Evolutionary conservation across 2,329 filamentous ascomycete genomes (phyloP), one percentile per base, ranked within the genome.

Genomic region (Ciborinia camelliae): DNA sequence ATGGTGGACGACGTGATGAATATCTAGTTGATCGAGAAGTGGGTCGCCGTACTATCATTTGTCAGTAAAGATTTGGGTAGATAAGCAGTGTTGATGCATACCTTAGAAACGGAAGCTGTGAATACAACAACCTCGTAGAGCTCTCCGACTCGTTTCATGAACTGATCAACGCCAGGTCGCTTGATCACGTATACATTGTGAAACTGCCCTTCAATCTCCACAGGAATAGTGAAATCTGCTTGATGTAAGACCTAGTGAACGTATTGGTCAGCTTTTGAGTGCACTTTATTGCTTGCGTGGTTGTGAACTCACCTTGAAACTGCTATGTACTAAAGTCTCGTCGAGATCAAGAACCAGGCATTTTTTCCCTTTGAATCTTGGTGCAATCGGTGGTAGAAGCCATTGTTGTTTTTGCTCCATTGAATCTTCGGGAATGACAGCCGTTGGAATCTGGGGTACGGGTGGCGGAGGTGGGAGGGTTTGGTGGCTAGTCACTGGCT

Each of bases 101-200:
- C 92, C 86, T 99, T 99, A 48, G 95, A 97, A 60, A 99, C 95
- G 10, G 95, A 99, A 62, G 95, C 95, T 48, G 95, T 99, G 76
- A 99, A 99, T 53, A 99, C 94, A 32, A 99, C 95, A 57, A 99
- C 94, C 79, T 99, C 95, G 74, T 98, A 99, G 58, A 99, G 83
- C 79, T 99, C 95, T 58, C 95, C 95, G 43, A 99, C 93, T 66
- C 95, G 84, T 82, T 98, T 98, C 92, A 99, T 97, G 78, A 99
- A 99, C 69, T 96, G 89, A 75, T 99, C 95, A 26, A 99, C 95
- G 62, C 95, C 95, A n/a, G 95, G 95, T 73, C 95, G 87, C 81
- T 99, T 99, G 77, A 99, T 99, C 70, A 99, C 95, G 76, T 99
- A 99, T 63, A 99, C 96, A 74, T 99, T 99, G 79, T 99, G 95